Conservation (phyloP, 331 rosid genomes). For the Acacia pycnantha region DNA sequence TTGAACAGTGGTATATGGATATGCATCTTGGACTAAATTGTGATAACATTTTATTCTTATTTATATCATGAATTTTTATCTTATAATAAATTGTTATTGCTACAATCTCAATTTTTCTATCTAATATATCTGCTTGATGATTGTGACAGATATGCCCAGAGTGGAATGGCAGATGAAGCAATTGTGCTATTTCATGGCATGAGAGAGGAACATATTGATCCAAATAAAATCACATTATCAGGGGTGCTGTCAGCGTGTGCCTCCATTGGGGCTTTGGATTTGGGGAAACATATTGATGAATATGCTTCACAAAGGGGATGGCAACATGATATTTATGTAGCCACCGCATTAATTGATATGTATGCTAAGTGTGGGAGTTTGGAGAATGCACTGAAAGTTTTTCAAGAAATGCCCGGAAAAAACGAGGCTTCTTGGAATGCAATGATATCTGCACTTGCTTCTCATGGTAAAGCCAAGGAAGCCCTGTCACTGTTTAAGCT, state of each 20-base stretch:
- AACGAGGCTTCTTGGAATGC: conserved; percentile 95
- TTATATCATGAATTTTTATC: background rate
- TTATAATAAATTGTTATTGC: conserved; percentile 9
- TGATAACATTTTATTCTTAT: background rate
- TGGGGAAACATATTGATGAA: conserved; percentile 62
- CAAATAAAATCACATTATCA: conserved; percentile 73
- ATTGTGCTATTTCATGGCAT: conserved; percentile 59
- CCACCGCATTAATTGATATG: conserved; percentile 87
- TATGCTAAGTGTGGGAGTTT: conserved; percentile 90
- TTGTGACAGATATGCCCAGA: conserved; percentile 79
- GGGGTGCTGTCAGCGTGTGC: conserved; percentile 80
- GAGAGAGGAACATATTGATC: conserved; percentile 49
- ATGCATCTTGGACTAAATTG: background rate
- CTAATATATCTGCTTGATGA: background rate
- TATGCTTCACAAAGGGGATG: conserved; percentile 65
- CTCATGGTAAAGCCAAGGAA: conserved; percentile 79
- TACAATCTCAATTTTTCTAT: background rate
- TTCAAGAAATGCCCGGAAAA: conserved; percentile 69
- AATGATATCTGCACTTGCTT: conserved; percentile 92
- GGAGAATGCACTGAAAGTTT: conserved; percentile 66
- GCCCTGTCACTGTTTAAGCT: conserved; percentile 66
- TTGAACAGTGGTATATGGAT: background rate
- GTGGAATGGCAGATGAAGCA: conserved; percentile 85
- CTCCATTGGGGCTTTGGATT: conserved; percentile 70
- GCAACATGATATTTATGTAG: conserved; percentile 60